A percentile compares a stretch with the other conserved stretches of the same genome.
Conservation (phyloP, 495 filamentous ascomycete species). For the Neurospora sublineolata region DNA sequence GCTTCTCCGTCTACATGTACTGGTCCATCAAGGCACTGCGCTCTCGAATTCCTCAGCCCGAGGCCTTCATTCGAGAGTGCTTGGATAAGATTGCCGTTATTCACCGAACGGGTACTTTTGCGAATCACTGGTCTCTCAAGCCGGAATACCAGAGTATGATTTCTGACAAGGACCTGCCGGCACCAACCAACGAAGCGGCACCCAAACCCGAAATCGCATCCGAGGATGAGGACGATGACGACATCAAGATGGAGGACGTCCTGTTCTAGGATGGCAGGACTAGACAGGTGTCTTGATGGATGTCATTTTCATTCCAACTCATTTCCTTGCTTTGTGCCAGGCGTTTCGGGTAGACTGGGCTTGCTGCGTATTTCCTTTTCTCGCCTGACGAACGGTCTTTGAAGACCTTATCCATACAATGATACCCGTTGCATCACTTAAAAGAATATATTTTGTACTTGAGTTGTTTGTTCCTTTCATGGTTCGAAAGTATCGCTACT, state of each 20-base stretch:
- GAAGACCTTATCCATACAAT: slow-evolving; percentile 1
- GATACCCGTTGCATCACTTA: slow-evolving; percentile 14
- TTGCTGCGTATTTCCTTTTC: background rate
- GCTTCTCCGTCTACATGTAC: slow-evolving; percentile 73
- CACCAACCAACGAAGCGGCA: slow-evolving; percentile 35
- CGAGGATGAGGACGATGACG: slow-evolving; percentile 57
- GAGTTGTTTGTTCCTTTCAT: no score
- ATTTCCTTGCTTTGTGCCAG: slow-evolving; percentile 3
- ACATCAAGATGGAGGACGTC: slow-evolving; percentile 68
- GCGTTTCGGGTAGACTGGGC: slow-evolving; percentile 5
- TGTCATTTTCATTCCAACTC: background rate
- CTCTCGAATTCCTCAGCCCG: slow-evolving; percentile 63
- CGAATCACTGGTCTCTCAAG: slow-evolving; percentile 73
- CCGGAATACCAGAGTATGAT: slow-evolving; percentile 53
- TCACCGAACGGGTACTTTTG: slow-evolving; percentile 67
- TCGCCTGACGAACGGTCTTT: background rate
- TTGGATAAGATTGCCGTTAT: slow-evolving; percentile 72
- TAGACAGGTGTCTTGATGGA: background rate
- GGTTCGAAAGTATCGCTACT: no score
- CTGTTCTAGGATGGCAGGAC: slow-evolving; percentile 12
- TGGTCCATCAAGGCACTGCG: slow-evolving; percentile 83
- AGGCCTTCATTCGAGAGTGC: slow-evolving; percentile 78
- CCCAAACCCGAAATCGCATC: slow-evolving; percentile 30
- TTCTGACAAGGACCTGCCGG: slow-evolving; percentile 34
- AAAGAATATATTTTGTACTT: no score